phyloP scores from a whole-genome alignment of 192 early-diverging fungal species.

The Entomortierella beljakovae region DNA sequence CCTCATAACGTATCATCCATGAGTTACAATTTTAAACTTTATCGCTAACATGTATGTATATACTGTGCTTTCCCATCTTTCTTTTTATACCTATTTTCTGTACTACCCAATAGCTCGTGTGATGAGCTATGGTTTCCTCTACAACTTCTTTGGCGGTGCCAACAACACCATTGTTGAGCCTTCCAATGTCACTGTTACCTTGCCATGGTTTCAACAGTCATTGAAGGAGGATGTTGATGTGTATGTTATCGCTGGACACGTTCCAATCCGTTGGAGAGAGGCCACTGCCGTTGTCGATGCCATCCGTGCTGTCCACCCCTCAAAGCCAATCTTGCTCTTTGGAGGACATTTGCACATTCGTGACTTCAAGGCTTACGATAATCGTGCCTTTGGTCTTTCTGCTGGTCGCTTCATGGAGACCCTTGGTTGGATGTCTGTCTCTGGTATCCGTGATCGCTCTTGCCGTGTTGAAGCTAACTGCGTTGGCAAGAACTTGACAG shows the following conservation, averaged over 20 bases:
- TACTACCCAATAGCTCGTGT: constrained; percentile 57
- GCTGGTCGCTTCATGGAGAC: constrained; percentile 69
- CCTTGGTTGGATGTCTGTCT: constrained; percentile 64
- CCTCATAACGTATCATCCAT: background rate
- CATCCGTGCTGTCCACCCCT: constrained; percentile 59
- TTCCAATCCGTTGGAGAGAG: constrained; percentile 58
- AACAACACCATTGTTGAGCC: constrained; percentile 47
- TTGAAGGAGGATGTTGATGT: constrained; percentile 59
- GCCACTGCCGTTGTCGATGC: constrained; percentile 55
- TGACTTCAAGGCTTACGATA: constrained; percentile 61
- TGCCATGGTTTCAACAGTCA: constrained; percentile 65
- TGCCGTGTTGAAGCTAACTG: constrained; percentile 39
- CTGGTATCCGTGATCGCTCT: constrained; percentile 33
- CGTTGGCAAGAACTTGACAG: constrained; percentile 53
- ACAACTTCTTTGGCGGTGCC: constrained; percentile 53
- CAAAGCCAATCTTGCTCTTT: constrained; percentile 62
- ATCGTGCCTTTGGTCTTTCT: constrained; percentile 57
- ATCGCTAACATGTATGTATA: too few species aligned
- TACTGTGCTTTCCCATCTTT: background rate
- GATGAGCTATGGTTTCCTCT: constrained; percentile 64
- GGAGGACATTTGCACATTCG: constrained; percentile 68
- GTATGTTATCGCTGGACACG: constrained; percentile 62
- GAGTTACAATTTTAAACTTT: constrained; percentile 37
- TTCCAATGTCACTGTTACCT: constrained; percentile 58
- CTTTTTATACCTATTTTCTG: background rate